phyloP scores from a whole-genome alignment of 306 rosid species.

The Myrica gale region DNA sequence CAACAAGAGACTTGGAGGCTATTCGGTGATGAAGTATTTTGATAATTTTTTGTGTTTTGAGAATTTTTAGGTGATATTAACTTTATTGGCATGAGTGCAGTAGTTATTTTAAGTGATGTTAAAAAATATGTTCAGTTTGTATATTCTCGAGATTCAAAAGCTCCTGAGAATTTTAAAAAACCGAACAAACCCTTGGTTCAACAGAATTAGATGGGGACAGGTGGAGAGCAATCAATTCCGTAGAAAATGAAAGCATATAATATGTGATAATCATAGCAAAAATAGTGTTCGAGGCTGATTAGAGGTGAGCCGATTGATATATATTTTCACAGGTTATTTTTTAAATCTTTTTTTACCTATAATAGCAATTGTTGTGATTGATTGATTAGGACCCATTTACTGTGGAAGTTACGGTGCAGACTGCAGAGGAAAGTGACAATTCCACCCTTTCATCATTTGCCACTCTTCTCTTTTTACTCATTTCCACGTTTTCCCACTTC shows the following conservation, averaged over 20 bases:
- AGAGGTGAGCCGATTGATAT: neutral
- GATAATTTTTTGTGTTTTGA: too few species aligned
- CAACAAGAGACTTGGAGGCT: too few species aligned
- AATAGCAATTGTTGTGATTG: constrained; percentile 11
- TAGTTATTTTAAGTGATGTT: too few species aligned
- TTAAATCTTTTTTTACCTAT: neutral
- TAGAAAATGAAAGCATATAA: neutral
- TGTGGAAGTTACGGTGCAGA: neutral
- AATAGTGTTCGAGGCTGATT: neutral
- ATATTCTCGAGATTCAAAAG: too few species aligned
- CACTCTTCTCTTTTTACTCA: neutral
- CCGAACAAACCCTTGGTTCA: too few species aligned
- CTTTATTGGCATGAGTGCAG: too few species aligned
- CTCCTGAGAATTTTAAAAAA: too few species aligned
- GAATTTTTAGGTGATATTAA: too few species aligned
- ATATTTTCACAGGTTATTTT: neutral
- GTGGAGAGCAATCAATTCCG: neutral
- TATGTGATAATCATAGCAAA: constrained; percentile 6
- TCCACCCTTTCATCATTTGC: constrained; percentile 3
- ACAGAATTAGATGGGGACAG: neutral
- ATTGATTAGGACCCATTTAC: constrained; percentile 18
- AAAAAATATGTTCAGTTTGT: too few species aligned
- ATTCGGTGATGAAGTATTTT: too few species aligned
- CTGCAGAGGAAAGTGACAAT: neutral
- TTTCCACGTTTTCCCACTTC: neutral